These are phyloP conservation scores for Fusarium phyllophilum DNA, from an alignment of 2,329 filamentous ascomycete genomes.

Conservation along the genomic window DNA sequence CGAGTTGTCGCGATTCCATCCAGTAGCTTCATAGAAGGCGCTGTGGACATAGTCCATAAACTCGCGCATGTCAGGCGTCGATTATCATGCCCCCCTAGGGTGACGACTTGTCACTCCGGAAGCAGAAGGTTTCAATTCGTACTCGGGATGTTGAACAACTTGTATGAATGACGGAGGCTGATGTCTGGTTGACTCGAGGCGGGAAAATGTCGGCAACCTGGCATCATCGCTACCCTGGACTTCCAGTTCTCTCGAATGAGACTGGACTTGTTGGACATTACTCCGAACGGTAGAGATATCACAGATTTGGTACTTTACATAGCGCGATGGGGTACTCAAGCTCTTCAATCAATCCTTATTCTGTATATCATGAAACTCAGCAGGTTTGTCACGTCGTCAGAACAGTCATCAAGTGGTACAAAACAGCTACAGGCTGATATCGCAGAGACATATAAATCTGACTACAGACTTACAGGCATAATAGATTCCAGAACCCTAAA, in stretches of 20 bases:
- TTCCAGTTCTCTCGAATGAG: not conserved
- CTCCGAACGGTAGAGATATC: not conserved
- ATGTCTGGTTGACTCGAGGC: not conserved
- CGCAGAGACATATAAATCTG: not conserved
- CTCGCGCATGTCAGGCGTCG: conserved; percentile 75
- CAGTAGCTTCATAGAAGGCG: conserved; percentile 86
- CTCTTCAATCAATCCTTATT: not conserved
- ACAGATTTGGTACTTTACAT: not conserved
- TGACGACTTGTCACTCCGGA: conserved; percentile 26
- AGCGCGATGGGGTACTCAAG: accelerated
- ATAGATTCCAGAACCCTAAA: not conserved
- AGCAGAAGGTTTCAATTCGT: conserved; percentile 4
- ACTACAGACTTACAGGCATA: not conserved
- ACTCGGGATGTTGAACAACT: not conserved
- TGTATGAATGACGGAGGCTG: not conserved
- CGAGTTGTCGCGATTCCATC: conserved; percentile 92
- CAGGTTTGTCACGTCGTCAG: no score
- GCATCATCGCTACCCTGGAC: conserved; percentile 16
- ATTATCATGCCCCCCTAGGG: conserved; percentile 44
- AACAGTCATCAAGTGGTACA: not conserved
- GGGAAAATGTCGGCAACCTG: conserved; percentile 26
- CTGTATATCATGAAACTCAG: no score
- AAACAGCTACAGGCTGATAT: not conserved
- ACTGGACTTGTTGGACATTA: not conserved
- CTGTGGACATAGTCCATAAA: conserved; percentile 98